Percentiles rank a stretch among this genome's conserved stretches.
Evolutionary conservation across 495 filamentous ascomycete species (phyloP).

Genomic region (Trichocladium uniseriatum): DNA sequence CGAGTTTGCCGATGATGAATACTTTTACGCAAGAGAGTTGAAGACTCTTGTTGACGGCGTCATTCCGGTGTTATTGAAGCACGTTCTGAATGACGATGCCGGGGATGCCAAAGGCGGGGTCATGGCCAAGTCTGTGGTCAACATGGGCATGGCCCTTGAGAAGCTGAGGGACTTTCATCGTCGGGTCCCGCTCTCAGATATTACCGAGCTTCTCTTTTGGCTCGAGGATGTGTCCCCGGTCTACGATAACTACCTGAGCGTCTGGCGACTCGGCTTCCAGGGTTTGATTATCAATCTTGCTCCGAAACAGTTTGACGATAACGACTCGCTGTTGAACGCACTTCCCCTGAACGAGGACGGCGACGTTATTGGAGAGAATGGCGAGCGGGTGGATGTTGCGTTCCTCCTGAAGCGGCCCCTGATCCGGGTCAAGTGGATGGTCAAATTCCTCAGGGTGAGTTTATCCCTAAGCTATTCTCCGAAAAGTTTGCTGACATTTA

Average conservation of each 20-base stretch:
- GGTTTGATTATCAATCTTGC: conserved; percentile 92
- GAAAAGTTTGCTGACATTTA: neutral
- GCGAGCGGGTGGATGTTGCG: conserved; percentile 89
- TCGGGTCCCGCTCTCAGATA: conserved; percentile 61
- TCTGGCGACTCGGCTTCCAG: conserved; percentile 91
- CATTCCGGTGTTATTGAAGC: conserved; percentile 81
- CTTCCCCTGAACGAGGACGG: conserved; percentile 69
- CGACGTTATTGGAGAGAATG: conserved; percentile 65
- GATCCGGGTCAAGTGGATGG: conserved; percentile 78
- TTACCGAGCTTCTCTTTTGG: conserved; percentile 67
- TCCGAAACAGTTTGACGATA: conserved; percentile 45
- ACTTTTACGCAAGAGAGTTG: conserved; percentile 85
- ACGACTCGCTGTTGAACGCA: conserved; percentile 55
- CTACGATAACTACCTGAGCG: conserved; percentile 79
- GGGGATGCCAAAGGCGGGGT: conserved; percentile 29
- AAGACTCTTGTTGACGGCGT: conserved; percentile 93
- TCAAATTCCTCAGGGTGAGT: conserved; percentile 68
- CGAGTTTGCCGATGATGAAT: conserved; percentile 76
- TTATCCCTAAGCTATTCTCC: neutral
- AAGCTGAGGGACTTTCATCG: conserved; percentile 71
- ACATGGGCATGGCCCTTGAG: conserved; percentile 89
- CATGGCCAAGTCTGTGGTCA: conserved; percentile 77
- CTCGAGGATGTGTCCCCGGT: conserved; percentile 63
- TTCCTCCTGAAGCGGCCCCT: conserved; percentile 84
- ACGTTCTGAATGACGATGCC: conserved; percentile 65